Percentiles rank a stretch among this genome's conserved stretches.
phyloP scores from a whole-genome alignment of 768 basidiomycete species.

The Roridomyces roridus region DNA sequence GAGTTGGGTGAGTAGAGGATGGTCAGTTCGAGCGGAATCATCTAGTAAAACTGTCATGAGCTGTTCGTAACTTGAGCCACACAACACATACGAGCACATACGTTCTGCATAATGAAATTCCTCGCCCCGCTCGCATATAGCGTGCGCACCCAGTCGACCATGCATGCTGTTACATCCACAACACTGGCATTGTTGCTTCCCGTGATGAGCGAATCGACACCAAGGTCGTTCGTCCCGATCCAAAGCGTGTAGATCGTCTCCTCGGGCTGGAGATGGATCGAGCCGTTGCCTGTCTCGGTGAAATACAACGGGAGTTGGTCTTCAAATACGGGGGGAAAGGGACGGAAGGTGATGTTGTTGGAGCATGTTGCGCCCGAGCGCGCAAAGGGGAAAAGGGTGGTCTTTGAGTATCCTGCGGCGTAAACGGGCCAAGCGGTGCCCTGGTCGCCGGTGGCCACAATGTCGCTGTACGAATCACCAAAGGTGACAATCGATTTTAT shows the following conservation, averaged over 20 bases:
- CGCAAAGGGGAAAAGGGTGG: conserved; percentile 63
- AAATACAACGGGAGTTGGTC: conserved; percentile 63
- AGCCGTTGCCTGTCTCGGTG: conserved; percentile 46
- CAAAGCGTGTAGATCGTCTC: conserved; percentile 70
- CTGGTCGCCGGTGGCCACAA: conserved; percentile 34
- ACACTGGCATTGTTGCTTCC: conserved; percentile 49
- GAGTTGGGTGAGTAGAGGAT: conserved; percentile 53
- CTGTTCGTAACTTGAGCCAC: conserved; percentile 18
- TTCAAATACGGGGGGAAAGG: conserved; percentile 65
- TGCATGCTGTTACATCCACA: conserved; percentile 64
- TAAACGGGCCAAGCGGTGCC: conserved; percentile 67
- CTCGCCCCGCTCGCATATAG: conserved; percentile 65
- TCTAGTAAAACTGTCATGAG: conserved; percentile 64
- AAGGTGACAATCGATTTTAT: conserved; percentile 69
- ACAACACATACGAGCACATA: conserved; percentile 38
- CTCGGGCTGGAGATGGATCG: conserved; percentile 42
- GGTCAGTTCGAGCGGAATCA: conserved; percentile 60
- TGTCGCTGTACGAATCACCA: conserved; percentile 70
- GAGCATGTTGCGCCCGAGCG: conserved; percentile 70
- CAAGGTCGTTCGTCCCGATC: conserved; percentile 75
- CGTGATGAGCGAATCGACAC: conserved; percentile 57
- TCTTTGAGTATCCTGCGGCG: conserved; percentile 59
- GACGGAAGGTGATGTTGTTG: conserved; percentile 62
- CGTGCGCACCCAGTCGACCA: conserved; percentile 62
- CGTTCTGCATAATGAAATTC: conserved; percentile 75